Conservation (phyloP, 371 early-diverging fungal species). For the Mortierella sp. region DNA sequence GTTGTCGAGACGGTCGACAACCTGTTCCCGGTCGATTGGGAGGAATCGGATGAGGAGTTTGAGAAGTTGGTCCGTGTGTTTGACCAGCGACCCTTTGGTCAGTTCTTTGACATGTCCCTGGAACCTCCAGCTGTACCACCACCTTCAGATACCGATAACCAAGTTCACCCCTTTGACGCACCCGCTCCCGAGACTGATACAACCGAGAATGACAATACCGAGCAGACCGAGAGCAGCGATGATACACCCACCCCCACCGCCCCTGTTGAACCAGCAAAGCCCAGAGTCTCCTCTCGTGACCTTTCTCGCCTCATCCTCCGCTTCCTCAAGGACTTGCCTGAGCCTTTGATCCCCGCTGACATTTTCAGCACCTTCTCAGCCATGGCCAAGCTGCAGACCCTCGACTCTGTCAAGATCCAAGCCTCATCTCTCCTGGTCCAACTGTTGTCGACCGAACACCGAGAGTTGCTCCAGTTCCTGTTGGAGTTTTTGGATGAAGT, state of each 20-base stretch:
- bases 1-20: neutral
- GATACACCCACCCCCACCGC: neutral
- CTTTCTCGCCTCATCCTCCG: conserved; percentile 35
- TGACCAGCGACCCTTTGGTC: conserved; percentile 33
- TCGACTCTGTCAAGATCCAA: conserved; percentile 30
- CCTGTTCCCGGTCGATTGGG: conserved; percentile 27
- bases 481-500: conserved; percentile 30
- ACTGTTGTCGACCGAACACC: conserved; percentile 8
- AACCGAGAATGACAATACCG: neutral
- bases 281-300: conserved; percentile 16
- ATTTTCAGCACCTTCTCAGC: conserved; percentile 23
- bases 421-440: conserved; percentile 20
- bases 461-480: conserved; percentile 32
- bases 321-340: conserved; percentile 27
- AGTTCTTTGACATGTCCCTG: conserved; percentile 11
- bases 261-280: neutral
- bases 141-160: neutral
- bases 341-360: conserved; percentile 27
- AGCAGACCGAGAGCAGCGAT: neutral
- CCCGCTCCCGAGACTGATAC: neutral
- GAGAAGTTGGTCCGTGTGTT: conserved; percentile 25
- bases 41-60: conserved; percentile 10
- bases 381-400: conserved; percentile 19
- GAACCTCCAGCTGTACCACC: no score
- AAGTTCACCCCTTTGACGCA: neutral